Base-by-base conservation (phyloP, 345 rosid species). In the Euphorbia tirucalli region DNA sequence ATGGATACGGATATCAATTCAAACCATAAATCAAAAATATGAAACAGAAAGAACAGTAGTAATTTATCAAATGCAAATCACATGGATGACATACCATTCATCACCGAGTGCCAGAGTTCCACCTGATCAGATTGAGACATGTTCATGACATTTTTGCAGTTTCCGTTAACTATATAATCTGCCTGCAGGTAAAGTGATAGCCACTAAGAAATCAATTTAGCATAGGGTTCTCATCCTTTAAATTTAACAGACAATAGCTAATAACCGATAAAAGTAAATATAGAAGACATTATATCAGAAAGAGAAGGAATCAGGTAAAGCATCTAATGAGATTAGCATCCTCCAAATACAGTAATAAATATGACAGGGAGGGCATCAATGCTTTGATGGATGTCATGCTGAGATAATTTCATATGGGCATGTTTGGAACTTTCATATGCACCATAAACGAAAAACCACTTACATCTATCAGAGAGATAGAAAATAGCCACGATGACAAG, bases 111-210 rank as follows among this genome's bases (percentile, higher is more conserved):
- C 98, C 98, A 93, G 11, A 93, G 87, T 73, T 93, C 96, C 82
- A 78, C 72, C 77, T 93, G 98, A 84, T 93, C 98, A 83, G 90
- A 81, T 70, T 91, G 97, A 65, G 98, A 90, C 97, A 89, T 87
- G 77, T 89, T 84, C 98, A 93, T 91, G 56, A 93, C 87, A 83
- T 90, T 93, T 85, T 93, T 93, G 97, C 96, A 89, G 72, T 87
- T 92, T 68, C 99, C 99, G 75, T 88, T 95, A 48, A 86, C 89
- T 74, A 95, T 87, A 78, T 89, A 92, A 25, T 92, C 96, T 31
- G 97, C 98, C 98, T 94, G 96, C 78, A 64, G 32, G 69, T 37
- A 76, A 79, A 69, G 15, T 52, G 30, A 71, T 43, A 16, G 65
- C 22, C 48, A 58, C 66, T 52, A 75, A 55, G 54, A 19, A 19